phyloP scores from a whole-genome alignment of 75 land plant species.

The Cunninghamia lanceolata region DNA sequence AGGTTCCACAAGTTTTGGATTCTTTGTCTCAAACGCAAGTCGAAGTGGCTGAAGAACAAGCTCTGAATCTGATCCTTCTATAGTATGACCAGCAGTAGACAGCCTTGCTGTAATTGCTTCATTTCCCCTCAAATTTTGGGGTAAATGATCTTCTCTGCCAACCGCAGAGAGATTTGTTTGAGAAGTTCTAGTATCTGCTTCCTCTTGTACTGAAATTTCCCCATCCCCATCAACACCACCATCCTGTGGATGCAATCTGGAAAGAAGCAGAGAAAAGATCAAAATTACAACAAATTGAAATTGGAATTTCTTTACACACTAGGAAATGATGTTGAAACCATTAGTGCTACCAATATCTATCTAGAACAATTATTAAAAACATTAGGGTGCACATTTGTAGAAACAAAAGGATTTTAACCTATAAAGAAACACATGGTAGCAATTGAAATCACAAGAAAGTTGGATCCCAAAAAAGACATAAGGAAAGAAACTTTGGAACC shows the following conservation, averaged over 20 bases:
- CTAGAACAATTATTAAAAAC: neutral
- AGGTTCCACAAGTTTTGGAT: constrained; percentile 77
- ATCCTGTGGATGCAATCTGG: constrained; percentile 5
- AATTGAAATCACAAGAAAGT: neutral
- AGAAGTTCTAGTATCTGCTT: constrained; percentile 2
- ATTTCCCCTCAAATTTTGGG: constrained; percentile 16
- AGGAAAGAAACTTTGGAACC: neutral
- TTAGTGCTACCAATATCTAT: neutral
- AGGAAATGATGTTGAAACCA: neutral
- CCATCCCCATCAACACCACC: constrained; percentile 10
- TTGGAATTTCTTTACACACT: neutral
- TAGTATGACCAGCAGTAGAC: constrained; percentile 69
- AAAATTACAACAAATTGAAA: neutral
- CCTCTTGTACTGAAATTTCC: constrained; percentile 2
- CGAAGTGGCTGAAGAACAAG: constrained; percentile 83
- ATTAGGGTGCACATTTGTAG: neutral
- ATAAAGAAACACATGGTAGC: neutral
- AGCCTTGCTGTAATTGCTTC: constrained; percentile 47
- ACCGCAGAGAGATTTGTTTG: constrained; percentile 7
- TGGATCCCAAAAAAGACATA: neutral
- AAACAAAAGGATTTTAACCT: neutral
- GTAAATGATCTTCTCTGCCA: constrained; percentile 13
- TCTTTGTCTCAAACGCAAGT: constrained; percentile 93
- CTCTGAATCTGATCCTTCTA: constrained; percentile 78
- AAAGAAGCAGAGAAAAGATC: neutral